These are phyloP conservation scores for Brassica rapa DNA, from an alignment of 345 rosid species.

Conservation along the genomic window DNA sequence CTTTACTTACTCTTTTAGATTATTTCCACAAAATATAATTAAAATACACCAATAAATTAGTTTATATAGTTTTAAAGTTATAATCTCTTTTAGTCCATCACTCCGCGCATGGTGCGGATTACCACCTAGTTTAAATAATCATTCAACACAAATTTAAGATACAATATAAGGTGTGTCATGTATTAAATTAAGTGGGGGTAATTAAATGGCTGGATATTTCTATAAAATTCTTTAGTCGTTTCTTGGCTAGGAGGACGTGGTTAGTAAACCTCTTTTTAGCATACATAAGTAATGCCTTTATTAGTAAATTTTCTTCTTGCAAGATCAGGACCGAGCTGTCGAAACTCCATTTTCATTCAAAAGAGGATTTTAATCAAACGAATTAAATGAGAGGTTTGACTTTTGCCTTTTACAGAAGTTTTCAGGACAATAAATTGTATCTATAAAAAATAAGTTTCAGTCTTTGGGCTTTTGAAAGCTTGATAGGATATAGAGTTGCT, in stretches of 20 bases:
- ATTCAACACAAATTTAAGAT: too few relatives aligned
- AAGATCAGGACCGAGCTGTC: slow-evolving; percentile 5
- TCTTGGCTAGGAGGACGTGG: slow-evolving; percentile 4
- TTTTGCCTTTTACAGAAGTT: slow-evolving; percentile 2
- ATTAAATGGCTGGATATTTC: neutral
- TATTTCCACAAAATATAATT: too few relatives aligned
- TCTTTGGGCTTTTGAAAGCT: slow-evolving; percentile 8
- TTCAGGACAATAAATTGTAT: neutral
- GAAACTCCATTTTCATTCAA: neutral
- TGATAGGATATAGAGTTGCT: slow-evolving; percentile 1
- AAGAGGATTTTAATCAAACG: neutral
- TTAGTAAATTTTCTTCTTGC: neutral
- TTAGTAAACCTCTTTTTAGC: neutral
- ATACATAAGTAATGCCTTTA: neutral
- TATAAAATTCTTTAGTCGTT: neutral
- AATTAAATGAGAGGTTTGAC: slow-evolving; percentile 1
- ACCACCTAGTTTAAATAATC: too few relatives aligned
- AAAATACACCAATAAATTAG: too few relatives aligned
- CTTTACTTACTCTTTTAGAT: too few relatives aligned
- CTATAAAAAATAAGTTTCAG: neutral
- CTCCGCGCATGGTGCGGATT: too few relatives aligned
- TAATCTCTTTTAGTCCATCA: too few relatives aligned
- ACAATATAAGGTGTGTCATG: too few relatives aligned
- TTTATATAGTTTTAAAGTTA: too few relatives aligned
- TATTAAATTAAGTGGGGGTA: too few relatives aligned